These are phyloP conservation scores for Aureobasidium sp. DNA, from an alignment of 2,329 filamentous ascomycete genomes.

Conservation along the genomic window DNA sequence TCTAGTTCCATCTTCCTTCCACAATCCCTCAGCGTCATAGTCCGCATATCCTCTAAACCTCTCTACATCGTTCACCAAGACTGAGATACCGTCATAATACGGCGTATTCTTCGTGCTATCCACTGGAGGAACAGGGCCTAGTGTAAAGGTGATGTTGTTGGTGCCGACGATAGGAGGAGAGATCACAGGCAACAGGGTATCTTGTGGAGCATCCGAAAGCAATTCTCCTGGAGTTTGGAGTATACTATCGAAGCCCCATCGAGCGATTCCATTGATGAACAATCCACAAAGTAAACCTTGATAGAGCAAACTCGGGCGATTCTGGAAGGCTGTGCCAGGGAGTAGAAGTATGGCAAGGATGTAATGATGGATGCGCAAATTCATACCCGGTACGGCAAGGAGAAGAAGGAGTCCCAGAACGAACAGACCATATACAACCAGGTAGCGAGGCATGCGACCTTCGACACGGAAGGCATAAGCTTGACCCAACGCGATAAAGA, in stretches of 20 bases:
- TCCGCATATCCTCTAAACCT: constrained; percentile 58
- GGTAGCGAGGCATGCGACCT: constrained; percentile 68
- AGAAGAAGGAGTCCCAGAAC: constrained; percentile 60
- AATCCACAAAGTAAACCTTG: constrained; percentile 85
- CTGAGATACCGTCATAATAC: constrained; percentile 64
- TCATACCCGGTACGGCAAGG: constrained; percentile 66
- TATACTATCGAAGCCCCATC: constrained; percentile 88
- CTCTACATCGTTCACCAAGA: constrained; percentile 82
- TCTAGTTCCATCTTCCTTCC: constrained; percentile 29
- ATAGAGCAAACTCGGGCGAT: constrained; percentile 73
- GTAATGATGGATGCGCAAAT: constrained; percentile 90
- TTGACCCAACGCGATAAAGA: constrained; percentile 64
- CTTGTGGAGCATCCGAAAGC: constrained; percentile 47
- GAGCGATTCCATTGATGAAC: constrained; percentile 87
- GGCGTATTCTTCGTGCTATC: constrained; percentile 33
- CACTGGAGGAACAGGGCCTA: constrained; percentile 29
- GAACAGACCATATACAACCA: constrained; percentile 70
- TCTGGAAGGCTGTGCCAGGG: constrained; percentile 83
- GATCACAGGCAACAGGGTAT: constrained; percentile 52
- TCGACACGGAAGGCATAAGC: constrained; percentile 82
- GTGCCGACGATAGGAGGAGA: constrained; percentile 37
- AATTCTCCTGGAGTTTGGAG: constrained; percentile 73
- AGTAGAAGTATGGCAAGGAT: constrained; percentile 80
- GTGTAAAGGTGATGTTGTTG: constrained; percentile 61
- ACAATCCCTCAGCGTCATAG: constrained; percentile 45